phyloP scores from a whole-genome alignment of 768 basidiomycete species.

The Lentinus tigrinus region DNA sequence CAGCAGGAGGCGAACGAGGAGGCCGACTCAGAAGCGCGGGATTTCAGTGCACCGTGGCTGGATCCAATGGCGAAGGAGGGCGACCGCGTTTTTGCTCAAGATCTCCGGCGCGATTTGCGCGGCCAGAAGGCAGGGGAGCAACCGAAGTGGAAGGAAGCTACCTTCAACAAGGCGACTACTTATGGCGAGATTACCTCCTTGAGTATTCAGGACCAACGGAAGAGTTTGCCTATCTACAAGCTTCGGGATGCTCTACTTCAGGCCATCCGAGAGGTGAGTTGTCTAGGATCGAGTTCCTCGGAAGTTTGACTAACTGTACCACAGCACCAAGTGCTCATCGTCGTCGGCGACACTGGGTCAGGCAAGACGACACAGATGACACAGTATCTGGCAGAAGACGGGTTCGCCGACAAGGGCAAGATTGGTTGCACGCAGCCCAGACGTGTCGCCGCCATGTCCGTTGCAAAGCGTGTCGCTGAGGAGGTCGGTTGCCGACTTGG shows the following conservation, averaged over 20 bases:
- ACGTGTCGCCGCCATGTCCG: conserved; percentile 99
- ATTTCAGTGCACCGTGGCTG: conserved; percentile 95
- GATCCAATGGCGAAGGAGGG: conserved; percentile 93
- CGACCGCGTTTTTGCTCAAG: conserved; percentile 91
- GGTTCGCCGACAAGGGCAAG: conserved; percentile 84
- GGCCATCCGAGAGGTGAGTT: conserved; percentile 82
- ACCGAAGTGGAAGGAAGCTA: conserved; percentile 88
- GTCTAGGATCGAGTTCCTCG: not conserved
- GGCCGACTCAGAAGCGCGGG: conserved; percentile 90
- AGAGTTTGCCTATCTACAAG: conserved; percentile 91
- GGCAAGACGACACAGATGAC: conserved; percentile 99
- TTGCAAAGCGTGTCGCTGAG: conserved; percentile 97
- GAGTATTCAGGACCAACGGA: conserved; percentile 92
- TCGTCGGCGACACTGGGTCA: conserved; percentile 97
- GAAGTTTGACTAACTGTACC: conserved; percentile 20
- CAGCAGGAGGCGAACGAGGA: conserved; percentile 94
- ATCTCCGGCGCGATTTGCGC: conserved; percentile 76
- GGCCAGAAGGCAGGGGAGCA: conserved; percentile 82
- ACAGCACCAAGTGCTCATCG: conserved; percentile 95
- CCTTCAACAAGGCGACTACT: conserved; percentile 94
- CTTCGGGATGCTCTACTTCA: conserved; percentile 86
- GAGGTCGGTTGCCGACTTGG: conserved; percentile 98
- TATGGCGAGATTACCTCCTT: conserved; percentile 90
- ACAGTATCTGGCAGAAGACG: conserved; percentile 94
- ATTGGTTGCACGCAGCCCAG: conserved; percentile 99